Evolutionary conservation across 129 eudicot genomes (phyloP), one percentile per base, ranked within the genome.

Genomic region (Helianthus annuus): DNA sequence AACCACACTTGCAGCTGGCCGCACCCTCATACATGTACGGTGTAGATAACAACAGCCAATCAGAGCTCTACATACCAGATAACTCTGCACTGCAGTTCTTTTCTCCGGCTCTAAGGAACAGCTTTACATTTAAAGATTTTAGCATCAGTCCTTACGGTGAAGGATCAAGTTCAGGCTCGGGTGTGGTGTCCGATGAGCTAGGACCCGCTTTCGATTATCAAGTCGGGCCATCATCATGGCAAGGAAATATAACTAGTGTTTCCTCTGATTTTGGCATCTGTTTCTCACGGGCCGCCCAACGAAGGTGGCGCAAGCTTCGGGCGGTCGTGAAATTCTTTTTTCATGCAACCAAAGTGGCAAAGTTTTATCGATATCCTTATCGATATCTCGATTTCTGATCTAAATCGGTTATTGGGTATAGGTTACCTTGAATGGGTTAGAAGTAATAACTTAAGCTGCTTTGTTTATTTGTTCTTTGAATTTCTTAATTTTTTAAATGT

Each of bases 231-330:
- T 73, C 76, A 6, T 61, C 12, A 45, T 59, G 65, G 67, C 63
- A 63, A 53, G 72, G 76, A 46, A 80, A 62, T 40, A 58, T 59
- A 27, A 16, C 69, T 24, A 71, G 15, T 48, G 32, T 72, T 36
- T 57, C 83, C 69, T 72, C 83, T 34, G 78, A 57, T 58, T 46
- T 48, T 57, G 59, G 56, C 36, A 66, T 57, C 44, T 64, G 40
- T 67, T 71, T 64, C 61, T 45, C 73, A 17, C 69, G 75, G 67
- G 17, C 70, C 65, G 14, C 83, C 76, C 45, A 74, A 66, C 63
- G 75, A 68, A 69, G 80, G 53, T 80, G 83, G 83, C 76, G 83
- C 75, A 80, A 80, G 83, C 70, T 80, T 62, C 51, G 83, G 51
- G 76, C 80, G 4, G 80, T 79, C 13, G 70, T 80, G 71, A 80